Evolutionary conservation across 1,284 basidiomycete species (phyloP), one percentile per base, ranked within the genome.

Genomic region (Tausonia pullulans): DNA sequence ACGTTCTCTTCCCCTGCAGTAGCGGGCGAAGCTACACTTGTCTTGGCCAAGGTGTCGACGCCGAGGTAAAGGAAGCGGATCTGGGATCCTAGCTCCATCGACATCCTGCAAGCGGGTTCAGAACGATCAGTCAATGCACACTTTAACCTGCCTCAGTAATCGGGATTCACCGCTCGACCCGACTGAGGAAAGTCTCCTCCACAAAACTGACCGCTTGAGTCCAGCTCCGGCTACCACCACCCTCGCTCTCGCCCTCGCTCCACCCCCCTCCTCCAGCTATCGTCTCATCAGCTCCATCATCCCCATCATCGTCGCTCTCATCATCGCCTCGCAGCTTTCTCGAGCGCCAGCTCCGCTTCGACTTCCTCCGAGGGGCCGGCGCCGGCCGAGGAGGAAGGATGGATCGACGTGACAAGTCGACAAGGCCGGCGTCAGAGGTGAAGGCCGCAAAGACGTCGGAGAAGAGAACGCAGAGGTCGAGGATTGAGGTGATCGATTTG

Each of bases 361-460:
- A 27, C 27, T 27, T 27, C 1, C 27, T 1, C 27, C 27, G 27
- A 27, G 27, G 27, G 27, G 27, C 27, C 27, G 27, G 27, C 1
- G 27, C 27, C 27, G 27, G 60, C 59, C 68, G 67, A 39, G 54
- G 52, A 44, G n/a, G 55, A 51, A 50, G 16, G n/a, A 52, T 43
- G 44, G 40, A 55, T 58, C 41, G 57, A 51, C 43, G 49, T 13
- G 16, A 52, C 11, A 58, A 53, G 44, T 54, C 44, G 44, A 39
- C 40, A 16, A 41, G 13, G 51, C 70, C 70, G 82, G 77, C 8
- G 74, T 79, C 0, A 80, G 84, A 52, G 83, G 83, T 4, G 80
- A 83, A 40, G 86, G 62, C 16, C 49, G 86, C 66, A 81, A 86
- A 69, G 76, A 78, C 1, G 78, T 77, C 27, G 81, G 82, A 65